Conservation (phyloP, 2,329 filamentous ascomycete species). For the Alternaria sp. region DNA sequence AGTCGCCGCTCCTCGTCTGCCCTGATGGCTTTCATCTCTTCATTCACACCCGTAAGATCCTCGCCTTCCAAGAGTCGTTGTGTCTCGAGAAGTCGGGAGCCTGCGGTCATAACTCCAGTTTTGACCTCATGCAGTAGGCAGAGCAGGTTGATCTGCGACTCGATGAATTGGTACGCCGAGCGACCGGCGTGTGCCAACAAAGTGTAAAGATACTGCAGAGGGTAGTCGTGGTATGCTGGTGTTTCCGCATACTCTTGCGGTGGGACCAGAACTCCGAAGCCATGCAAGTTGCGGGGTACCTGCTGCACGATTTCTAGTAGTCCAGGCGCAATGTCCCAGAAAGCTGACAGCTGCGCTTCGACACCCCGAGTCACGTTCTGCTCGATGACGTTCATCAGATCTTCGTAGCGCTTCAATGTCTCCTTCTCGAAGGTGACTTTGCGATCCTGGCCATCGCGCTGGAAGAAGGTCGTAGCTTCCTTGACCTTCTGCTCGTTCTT, state of each 20-base stretch:
- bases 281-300: slow-evolving; percentile 66
- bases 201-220: slow-evolving; percentile 88
- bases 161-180: slow-evolving; percentile 95
- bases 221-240: slow-evolving; percentile 77
- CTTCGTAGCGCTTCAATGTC: slow-evolving; percentile 73
- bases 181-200: slow-evolving; percentile 87
- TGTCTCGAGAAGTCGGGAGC: slow-evolving; percentile 70
- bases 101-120: slow-evolving; percentile 74
- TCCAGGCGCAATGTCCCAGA: slow-evolving; percentile 95
- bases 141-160: slow-evolving; percentile 87
- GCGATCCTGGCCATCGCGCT: slow-evolving; percentile 75
- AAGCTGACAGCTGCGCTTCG: slow-evolving; percentile 88
- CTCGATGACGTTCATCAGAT: slow-evolving; percentile 80
- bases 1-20: slow-evolving; percentile 72
- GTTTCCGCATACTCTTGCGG: slow-evolving; percentile 82
- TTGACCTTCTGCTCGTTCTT: slow-evolving; percentile 79
- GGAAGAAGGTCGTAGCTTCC: slow-evolving; percentile 82
- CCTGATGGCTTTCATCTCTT: slow-evolving; percentile 64
- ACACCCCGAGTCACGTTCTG: slow-evolving; percentile 86
- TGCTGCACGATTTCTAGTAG: slow-evolving; percentile 79
- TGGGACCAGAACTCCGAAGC: slow-evolving; percentile 79
- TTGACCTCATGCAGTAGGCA: slow-evolving; percentile 92
- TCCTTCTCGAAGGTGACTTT: slow-evolving; percentile 74
- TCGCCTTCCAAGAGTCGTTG: slow-evolving; percentile 58
- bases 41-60: slow-evolving; percentile 48